A percentile compares a stretch with the other conserved stretches of the same genome.
Evolutionary conservation across 164 flowering plant genomes (phyloP).

Genomic region (Tinospora cordifolia): DNA sequence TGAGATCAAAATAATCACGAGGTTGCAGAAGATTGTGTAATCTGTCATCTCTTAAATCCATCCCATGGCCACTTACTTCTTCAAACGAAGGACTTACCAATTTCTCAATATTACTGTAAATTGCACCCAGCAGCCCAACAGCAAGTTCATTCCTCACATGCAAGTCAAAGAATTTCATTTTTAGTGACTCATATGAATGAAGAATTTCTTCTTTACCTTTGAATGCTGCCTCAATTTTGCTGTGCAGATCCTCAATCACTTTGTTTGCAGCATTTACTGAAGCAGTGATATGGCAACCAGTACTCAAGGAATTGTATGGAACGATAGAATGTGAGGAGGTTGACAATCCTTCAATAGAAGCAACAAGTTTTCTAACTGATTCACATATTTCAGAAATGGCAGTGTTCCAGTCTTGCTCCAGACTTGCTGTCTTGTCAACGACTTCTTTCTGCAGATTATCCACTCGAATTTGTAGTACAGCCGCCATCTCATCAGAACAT

Average conservation of each 20-base stretch:
- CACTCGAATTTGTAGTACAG: conserved; percentile 27
- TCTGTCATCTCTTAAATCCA: conserved; percentile 17
- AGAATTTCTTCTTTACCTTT: conserved; percentile 30
- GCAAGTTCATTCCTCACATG: conserved; percentile 38
- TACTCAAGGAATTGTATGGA: conserved; percentile 19
- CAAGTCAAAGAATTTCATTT: conserved; percentile 32
- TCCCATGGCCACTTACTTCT: conserved; percentile 22
- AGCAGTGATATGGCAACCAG: conserved; percentile 22
- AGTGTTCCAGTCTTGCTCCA: conserved; percentile 49
- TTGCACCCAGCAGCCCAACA: conserved; percentile 28
- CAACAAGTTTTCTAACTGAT: conserved; percentile 42
- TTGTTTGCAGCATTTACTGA: conserved; percentile 47
- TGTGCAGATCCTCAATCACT: conserved; percentile 42
- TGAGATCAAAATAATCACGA: conserved; percentile 28
- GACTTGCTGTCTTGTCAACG: conserved; percentile 24
- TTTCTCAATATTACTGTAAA: conserved; percentile 37
- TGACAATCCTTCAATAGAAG: conserved; percentile 17
- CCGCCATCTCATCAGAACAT: conserved; percentile 33
- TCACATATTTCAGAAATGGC: conserved; percentile 30
- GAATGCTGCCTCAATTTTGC: conserved; percentile 41
- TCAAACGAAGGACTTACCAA: conserved; percentile 27
- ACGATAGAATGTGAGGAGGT: conserved; percentile 11
- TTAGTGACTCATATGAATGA: conserved; percentile 30
- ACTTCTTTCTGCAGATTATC: conserved; percentile 44
- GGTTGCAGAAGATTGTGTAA: conserved; percentile 33